Base-by-base conservation (phyloP, 306 rosid species). In the Quercus aquifolioides region DNA sequence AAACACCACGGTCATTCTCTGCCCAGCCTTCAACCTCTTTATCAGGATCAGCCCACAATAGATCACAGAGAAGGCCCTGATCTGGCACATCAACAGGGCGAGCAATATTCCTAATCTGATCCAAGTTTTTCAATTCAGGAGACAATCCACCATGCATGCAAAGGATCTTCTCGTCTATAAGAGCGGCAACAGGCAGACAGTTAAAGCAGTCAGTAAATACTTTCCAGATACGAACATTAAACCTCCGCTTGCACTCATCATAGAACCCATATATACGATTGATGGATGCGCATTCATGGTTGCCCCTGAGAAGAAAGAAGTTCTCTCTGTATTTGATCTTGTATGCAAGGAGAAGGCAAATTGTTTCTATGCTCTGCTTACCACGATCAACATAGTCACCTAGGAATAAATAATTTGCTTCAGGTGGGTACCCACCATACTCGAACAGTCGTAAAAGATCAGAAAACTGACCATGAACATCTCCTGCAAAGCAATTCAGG, bases 361-460 rank as follows among this genome's bases (percentile, higher is more conserved):
- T 90, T 31, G 95, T 92, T 86, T 90, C 95, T 71, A 92, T 84
- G 86, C 97, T 90, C 83, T 90, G 93, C 89, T 90, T 92, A 55
- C 97, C 95, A 57, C 95, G 95, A 84, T 92, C 97, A 81, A 92
- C 97, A 86, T 92, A 92, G 82, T 90, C 95, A 23, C 97, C 97
- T 12, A 90, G 88, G 85, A 92, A 92, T 80, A 92, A 89, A 85
- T 92, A 92, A 81, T 92, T 92, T 28, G 97, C 93, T 75, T 89
- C 93, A 0, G 97, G 95, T 23, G 97, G 97, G 87, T 73, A 92
- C 38, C 97, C 95, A 28, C 95, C 94, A 65, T 92, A 90, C 87
- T 92, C 95, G 55, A 90, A 92, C 87, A 92, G 75, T 75, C 95
- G 86, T 68, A 90, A 78, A 46, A 92, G 93, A 84, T 92, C 97